These are phyloP conservation scores for Dryas alaskensis DNA, from an alignment of 306 rosid genomes.

Conservation along the genomic window DNA sequence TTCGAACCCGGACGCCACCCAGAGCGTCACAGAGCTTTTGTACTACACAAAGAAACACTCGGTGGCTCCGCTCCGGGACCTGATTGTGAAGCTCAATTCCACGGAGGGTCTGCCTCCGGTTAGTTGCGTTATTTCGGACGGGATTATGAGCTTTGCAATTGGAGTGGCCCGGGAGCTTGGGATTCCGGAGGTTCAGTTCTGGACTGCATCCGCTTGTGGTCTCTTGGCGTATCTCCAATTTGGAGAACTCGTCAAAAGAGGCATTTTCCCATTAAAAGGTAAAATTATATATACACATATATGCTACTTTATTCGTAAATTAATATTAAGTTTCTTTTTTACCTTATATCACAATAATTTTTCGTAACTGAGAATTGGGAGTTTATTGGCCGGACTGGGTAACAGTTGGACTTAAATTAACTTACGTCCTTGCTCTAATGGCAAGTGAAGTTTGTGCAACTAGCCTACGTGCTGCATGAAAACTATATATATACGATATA, in stretches of 20 bases:
- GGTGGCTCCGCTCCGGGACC: conserved; percentile 17
- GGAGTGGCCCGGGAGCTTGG: conserved; percentile 21
- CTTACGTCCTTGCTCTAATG: too few species aligned
- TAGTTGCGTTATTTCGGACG: conserved; percentile 23
- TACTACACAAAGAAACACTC: conserved; percentile 25
- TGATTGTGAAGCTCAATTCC: conserved; percentile 22
- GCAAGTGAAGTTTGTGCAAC: too few species aligned
- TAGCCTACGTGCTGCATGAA: too few species aligned
- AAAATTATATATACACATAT: background rate
- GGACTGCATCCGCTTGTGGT: conserved; percentile 29
- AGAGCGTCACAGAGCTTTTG: conserved; percentile 27
- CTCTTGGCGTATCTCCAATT: conserved; percentile 23
- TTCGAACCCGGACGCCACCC: conserved; percentile 23
- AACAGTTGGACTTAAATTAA: too few species aligned
- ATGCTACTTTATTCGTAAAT: too few species aligned
- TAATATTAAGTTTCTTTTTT: too few species aligned
- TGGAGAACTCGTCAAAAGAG: conserved; percentile 12
- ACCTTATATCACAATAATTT: too few species aligned
- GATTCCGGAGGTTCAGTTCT: conserved; percentile 24
- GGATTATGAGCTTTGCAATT: conserved; percentile 19
- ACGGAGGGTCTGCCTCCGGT: conserved; percentile 16
- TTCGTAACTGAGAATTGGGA: too few species aligned
- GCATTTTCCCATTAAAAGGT: conserved; percentile 27
- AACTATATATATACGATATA: too few species aligned
- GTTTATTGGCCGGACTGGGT: too few species aligned